Evolutionary conservation across 805 yeast species (phyloP).

Genomic region (Yamadazyma scolyti): DNA sequence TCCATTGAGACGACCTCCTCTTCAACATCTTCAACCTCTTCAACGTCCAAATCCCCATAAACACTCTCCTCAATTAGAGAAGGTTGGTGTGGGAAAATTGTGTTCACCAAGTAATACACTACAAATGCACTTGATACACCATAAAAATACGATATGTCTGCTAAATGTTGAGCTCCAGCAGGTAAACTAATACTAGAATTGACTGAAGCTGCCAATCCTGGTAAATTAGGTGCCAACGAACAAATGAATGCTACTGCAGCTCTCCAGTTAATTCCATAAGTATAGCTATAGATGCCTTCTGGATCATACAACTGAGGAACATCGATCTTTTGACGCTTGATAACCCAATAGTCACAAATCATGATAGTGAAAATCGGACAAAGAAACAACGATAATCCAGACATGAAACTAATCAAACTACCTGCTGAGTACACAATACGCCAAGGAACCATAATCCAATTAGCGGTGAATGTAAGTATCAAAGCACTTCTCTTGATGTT

Average conservation of each 20-base stretch:
- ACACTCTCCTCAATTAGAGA: conserved; percentile 5
- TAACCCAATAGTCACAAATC: conserved; percentile 11
- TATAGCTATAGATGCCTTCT: conserved; percentile 25
- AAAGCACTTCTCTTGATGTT: conserved; percentile 11
- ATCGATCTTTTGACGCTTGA: conserved; percentile 15
- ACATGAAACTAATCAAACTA: conserved; percentile 13
- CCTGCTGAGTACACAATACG: conserved; percentile 11
- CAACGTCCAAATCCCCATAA: conserved; percentile 4
- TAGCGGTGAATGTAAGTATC: conserved; percentile 7
- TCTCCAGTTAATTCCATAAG: conserved; percentile 14
- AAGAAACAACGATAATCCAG: conserved; percentile 13
- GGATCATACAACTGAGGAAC: conserved; percentile 27
- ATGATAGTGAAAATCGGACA: conserved; percentile 11
- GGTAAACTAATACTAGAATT: conserved; percentile 6
- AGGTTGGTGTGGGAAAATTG: conserved; percentile 7
- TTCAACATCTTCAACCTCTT: neutral
- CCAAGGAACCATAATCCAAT: conserved; percentile 15
- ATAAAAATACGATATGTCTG: conserved; percentile 8
- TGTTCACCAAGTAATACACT: conserved; percentile 6
- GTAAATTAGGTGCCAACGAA: conserved; percentile 15
- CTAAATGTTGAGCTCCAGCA: conserved; percentile 7
- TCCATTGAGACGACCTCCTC: neutral
- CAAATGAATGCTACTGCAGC: conserved; percentile 14
- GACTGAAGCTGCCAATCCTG: conserved; percentile 12
- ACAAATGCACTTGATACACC: conserved; percentile 9